phyloP scores from a whole-genome alignment of 352 stramenopile genomes.

The Phytophthora capsici region DNA sequence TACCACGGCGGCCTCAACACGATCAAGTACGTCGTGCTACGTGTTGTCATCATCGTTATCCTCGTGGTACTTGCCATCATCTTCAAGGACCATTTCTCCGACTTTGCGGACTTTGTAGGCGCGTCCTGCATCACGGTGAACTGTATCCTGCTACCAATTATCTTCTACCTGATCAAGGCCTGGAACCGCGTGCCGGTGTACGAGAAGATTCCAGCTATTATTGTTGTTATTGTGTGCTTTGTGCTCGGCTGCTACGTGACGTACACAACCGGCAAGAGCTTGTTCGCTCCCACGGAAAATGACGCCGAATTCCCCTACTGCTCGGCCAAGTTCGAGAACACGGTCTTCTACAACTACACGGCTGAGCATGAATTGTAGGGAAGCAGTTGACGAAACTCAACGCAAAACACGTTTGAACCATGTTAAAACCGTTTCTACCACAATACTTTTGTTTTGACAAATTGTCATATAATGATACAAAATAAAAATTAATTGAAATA shows the following conservation, averaged over 20 bases:
- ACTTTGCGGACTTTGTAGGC: slow-evolving; percentile 27
- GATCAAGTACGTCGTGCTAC: slow-evolving; percentile 29
- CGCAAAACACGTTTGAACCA: too few relatives aligned
- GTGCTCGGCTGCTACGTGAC: slow-evolving; percentile 32
- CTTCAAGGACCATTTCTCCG: slow-evolving; percentile 31
- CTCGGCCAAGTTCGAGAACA: slow-evolving; percentile 23
- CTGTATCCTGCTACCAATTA: slow-evolving; percentile 29
- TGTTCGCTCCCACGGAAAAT: slow-evolving; percentile 30
- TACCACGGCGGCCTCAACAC: slow-evolving; percentile 25
- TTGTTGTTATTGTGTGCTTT: slow-evolving; percentile 31
- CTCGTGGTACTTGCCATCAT: slow-evolving; percentile 30
- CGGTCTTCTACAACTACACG: slow-evolving; percentile 30
- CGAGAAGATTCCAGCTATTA: slow-evolving; percentile 26
- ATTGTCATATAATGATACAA: too few relatives aligned
- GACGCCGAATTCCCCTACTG: slow-evolving; percentile 26
- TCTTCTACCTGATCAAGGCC: slow-evolving; percentile 34
- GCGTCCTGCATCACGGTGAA: slow-evolving; percentile 32
- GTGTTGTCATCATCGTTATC: slow-evolving; percentile 22
- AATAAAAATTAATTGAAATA: too few relatives aligned
- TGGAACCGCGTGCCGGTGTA: slow-evolving; percentile 24
- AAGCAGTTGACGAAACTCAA: background rate
- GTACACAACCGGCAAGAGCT: slow-evolving; percentile 25
- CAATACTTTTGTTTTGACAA: too few relatives aligned
- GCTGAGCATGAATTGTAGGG: slow-evolving; percentile 23
- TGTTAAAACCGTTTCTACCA: too few relatives aligned